Conservation (phyloP, 768 basidiomycete genomes). For the Lactarius hengduanensis region DNA sequence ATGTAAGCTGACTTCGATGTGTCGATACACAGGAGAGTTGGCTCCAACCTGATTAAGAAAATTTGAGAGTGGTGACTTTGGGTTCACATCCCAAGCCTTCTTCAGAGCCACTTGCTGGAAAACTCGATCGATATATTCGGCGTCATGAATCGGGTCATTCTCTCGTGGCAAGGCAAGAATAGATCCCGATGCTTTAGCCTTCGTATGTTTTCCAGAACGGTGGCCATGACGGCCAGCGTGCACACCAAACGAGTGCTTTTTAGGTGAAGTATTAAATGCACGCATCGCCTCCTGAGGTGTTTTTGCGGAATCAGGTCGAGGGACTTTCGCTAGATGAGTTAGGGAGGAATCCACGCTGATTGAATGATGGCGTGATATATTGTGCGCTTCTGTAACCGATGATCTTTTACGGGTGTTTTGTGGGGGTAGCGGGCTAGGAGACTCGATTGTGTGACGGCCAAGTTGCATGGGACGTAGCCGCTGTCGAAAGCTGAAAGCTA, state of each 20-base stretch:
- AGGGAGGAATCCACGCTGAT: conserved; percentile 1
- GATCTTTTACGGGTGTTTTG: conserved; percentile 46
- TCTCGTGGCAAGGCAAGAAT: conserved; percentile 19
- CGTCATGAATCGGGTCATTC: conserved; percentile 39
- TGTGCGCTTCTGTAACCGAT: conserved; percentile 42
- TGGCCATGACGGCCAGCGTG: conserved; percentile 10
- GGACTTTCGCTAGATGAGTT: conserved; percentile 15
- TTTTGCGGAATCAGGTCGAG: conserved; percentile 6
- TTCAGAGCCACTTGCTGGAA: conserved; percentile 35
- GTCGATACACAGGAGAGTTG: conserved; percentile 34
- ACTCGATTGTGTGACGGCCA: conserved; percentile 39
- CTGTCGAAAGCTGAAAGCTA: conserved; percentile 45
- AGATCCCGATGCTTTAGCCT: conserved; percentile 14
- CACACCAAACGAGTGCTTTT: conserved; percentile 11
- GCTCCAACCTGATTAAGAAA: conserved; percentile 32
- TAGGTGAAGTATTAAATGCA: conserved; percentile 17
- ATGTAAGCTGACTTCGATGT: conserved; percentile 34
- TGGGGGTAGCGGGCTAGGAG: conserved; percentile 25
- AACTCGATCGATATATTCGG: conserved; percentile 34
- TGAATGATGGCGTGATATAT: conserved; percentile 20
- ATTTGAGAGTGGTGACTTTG: conserved; percentile 54
- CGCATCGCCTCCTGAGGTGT: conserved; percentile 19
- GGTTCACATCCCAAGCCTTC: conserved; percentile 40
- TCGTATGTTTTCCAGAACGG: conserved; percentile 8
- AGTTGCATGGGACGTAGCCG: conserved; percentile 62